Conservation (phyloP, 306 rosid genomes). For the Malus sylvestris region DNA sequence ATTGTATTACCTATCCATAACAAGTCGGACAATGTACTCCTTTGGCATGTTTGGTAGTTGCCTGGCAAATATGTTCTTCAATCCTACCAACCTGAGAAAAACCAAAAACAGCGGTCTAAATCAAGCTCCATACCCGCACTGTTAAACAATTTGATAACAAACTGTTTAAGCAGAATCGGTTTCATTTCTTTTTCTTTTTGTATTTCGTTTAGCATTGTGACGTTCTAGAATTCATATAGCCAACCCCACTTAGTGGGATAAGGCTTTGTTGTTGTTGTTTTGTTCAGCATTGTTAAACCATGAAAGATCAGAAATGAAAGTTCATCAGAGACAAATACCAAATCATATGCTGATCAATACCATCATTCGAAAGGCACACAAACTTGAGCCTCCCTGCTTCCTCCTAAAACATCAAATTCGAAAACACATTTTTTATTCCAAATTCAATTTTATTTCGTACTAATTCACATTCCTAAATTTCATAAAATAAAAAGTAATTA, state of each 20-base stretch:
- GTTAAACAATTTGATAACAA: neutral
- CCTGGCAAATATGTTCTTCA: slow-evolving; percentile 92
- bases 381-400: slow-evolving; percentile 85
- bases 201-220: neutral
- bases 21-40: slow-evolving; percentile 97
- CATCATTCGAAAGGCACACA: slow-evolving; percentile 69
- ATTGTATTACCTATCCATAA: slow-evolving; percentile 81
- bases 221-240: too few species aligned
- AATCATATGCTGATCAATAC: slow-evolving; percentile 85
- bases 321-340: slow-evolving; percentile 48
- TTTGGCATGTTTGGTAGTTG: slow-evolving; percentile 99
- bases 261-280: too few species aligned
- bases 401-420: slow-evolving; percentile 44
- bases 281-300: neutral
- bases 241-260: too few species aligned
- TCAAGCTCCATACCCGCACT: slow-evolving; percentile 8
- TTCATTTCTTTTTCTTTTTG: neutral
- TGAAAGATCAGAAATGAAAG: neutral
- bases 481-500: too few species aligned
- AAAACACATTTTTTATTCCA: neutral
- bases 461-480: neutral
- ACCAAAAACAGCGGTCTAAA: slow-evolving; percentile 14
- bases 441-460: neutral
- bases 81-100: slow-evolving; percentile 73
- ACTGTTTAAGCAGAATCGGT: neutral